phyloP scores from a whole-genome alignment of 345 rosid genomes.

The Durio zibethinus region DNA sequence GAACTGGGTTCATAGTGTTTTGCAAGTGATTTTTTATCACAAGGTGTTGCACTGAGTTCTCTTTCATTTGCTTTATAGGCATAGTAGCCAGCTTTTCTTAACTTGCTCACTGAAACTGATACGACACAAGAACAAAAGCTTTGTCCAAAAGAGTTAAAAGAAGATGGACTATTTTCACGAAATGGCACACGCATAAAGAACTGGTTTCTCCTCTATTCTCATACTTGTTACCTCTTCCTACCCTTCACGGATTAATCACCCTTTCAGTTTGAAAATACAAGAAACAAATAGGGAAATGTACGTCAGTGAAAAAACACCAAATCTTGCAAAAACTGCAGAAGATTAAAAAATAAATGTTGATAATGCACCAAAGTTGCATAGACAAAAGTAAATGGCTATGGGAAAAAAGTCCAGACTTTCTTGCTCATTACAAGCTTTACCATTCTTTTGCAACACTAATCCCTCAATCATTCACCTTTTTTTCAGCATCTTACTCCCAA shows the following conservation, averaged over 20 bases:
- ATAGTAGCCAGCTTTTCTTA: constrained; percentile 25
- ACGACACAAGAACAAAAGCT: constrained; percentile 5
- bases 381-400: constrained; percentile 24
- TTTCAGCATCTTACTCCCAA: constrained; percentile 25
- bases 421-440: constrained; percentile 37
- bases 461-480: constrained; percentile 21
- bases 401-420: constrained; percentile 21
- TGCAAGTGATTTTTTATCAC: constrained; percentile 66
- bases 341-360: constrained; percentile 29
- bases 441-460: constrained; percentile 32
- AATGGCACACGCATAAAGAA: constrained; percentile 23
- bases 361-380: constrained; percentile 22
- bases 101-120: constrained; percentile 17
- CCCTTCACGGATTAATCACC: constrained; percentile 20
- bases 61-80: constrained; percentile 94
- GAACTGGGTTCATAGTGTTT: constrained; percentile 48
- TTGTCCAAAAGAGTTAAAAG: constrained; percentile 18
- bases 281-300: constrained; percentile 28
- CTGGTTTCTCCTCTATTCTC: constrained; percentile 21
- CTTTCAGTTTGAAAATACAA: constrained; percentile 20
- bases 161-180: constrained; percentile 21
- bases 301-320: constrained; percentile 32
- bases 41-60: constrained; percentile 64
- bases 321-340: constrained; percentile 22
- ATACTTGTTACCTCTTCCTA: constrained; percentile 9